Evolutionary conservation across 176 grass and related monocot genomes (phyloP), one percentile per base, ranked within the genome.

Genomic region (Saccharum officinarum): DNA sequence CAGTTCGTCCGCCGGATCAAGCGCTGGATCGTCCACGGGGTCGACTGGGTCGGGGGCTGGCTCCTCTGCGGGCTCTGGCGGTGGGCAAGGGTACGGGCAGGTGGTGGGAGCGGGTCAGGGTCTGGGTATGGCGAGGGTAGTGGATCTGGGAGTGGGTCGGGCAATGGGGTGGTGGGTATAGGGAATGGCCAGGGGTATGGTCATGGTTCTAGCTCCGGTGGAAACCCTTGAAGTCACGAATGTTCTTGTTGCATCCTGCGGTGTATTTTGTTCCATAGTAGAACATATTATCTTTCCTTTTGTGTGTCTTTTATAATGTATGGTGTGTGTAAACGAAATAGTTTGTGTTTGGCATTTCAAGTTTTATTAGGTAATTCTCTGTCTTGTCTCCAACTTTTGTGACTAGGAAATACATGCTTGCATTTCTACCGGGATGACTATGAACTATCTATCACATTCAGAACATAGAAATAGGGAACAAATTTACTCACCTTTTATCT

Each of bases 31-130:
- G 0, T 88, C 57, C 0, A 59, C 87, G 0, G 80, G 87, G 0
- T 94, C 86, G 0, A 57, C 23, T 30, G 85, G 74, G 7, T 83
- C 92, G 0, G 78, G 77, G 91, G 4, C 25, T 25, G 61, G 23
- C 22, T 97, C 94, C 0, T 93, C 85, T 0, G 94, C 89, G 1
- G 92, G 87, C 1, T 95, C 90, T 0, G 79, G 71, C 49, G 76
- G 84, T 0, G 89, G 87, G 17, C 41, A 52, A 15, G 80, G 86
- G 2, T 71, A 40, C 3, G 86, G 80, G 0, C 14, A 45, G 17
- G 86, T 6, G 49, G 41, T 11, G 87, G 76, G 0, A 4, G 8
- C 14, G 89, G 89, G 4, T 82, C 55, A 0, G 89, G 89, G 9
- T 67, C 74, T 22, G 76, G 75, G 5, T 85, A 78, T 13, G 87